These are phyloP conservation scores for Alternaria brassicicola DNA, from an alignment of 2,329 filamentous ascomycete genomes.

Conservation along the genomic window DNA sequence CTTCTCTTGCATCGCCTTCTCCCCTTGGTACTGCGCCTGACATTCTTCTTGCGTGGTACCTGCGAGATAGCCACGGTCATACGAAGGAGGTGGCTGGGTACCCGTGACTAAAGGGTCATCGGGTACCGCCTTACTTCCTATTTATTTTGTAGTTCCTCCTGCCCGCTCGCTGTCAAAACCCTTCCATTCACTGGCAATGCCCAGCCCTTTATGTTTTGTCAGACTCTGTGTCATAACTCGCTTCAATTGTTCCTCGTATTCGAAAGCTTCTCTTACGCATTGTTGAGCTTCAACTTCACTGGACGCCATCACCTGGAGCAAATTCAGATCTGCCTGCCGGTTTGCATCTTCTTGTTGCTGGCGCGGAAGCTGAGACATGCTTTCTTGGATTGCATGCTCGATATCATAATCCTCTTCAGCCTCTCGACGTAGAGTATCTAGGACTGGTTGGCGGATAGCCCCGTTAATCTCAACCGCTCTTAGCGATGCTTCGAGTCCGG, in stretches of 20 bases:
- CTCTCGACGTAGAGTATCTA: neutral
- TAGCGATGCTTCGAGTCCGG: neutral
- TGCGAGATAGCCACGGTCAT: neutral
- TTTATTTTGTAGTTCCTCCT: neutral
- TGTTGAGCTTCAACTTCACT: constrained; percentile 15
- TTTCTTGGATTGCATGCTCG: neutral
- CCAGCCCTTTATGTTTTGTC: neutral
- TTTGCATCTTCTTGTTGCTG: neutral
- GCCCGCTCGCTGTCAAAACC: neutral
- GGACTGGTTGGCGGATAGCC: neutral
- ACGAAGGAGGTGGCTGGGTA: neutral
- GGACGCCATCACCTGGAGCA: constrained; percentile 22
- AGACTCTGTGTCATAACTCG: neutral
- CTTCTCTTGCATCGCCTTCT: constrained; percentile 41
- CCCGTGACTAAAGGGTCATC: no score
- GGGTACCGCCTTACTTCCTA: neutral
- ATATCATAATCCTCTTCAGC: neutral
- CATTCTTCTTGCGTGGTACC: neutral
- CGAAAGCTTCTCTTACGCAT: constrained; percentile 1
- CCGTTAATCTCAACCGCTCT: neutral
- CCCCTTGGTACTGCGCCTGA: constrained; percentile 43
- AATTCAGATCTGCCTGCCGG: neutral
- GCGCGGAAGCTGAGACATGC: neutral
- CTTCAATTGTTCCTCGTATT: neutral
- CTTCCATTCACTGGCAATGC: neutral